phyloP scores from a whole-genome alignment of 345 rosid species.

The Acer yangbiense region DNA sequence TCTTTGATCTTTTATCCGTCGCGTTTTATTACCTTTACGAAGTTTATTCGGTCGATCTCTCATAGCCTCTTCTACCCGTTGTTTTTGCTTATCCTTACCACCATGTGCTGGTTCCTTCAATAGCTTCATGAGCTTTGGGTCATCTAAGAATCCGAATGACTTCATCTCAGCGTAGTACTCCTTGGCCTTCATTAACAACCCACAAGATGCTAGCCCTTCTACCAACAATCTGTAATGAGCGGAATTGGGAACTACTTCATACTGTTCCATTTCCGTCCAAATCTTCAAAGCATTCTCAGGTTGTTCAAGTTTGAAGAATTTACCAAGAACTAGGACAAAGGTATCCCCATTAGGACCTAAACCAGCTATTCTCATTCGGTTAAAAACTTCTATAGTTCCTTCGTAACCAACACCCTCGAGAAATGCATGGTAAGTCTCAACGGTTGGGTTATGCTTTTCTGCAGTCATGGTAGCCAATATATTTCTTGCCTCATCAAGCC shows the following conservation, averaged over 20 bases:
- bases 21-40: slow-evolving; percentile 22
- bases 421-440: slow-evolving; percentile 79
- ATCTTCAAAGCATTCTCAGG: slow-evolving; percentile 69
- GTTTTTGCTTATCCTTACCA: slow-evolving; percentile 22
- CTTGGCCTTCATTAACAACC: slow-evolving; percentile 55
- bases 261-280: slow-evolving; percentile 70
- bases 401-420: slow-evolving; percentile 51
- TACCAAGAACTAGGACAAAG: slow-evolving; percentile 59
- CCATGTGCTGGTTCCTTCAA: slow-evolving; percentile 38
- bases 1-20: slow-evolving; percentile 16
- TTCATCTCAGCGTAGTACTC: slow-evolving; percentile 69
- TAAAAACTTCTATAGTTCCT: slow-evolving; percentile 53
- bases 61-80: slow-evolving; percentile 22
- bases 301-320: slow-evolving; percentile 56
- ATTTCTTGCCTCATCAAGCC: slow-evolving; percentile 61
- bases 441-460: slow-evolving; percentile 53
- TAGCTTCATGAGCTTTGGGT: slow-evolving; percentile 72
- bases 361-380: slow-evolving; percentile 56
- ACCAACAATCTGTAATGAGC: slow-evolving; percentile 52
- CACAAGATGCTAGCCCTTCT: slow-evolving; percentile 62
- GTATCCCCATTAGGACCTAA: slow-evolving; percentile 64
- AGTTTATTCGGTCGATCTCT: slow-evolving; percentile 20
- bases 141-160: slow-evolving; percentile 60
- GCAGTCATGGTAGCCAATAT: slow-evolving; percentile 59
- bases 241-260: slow-evolving; percentile 43